These are phyloP conservation scores for Priceomyces carsonii DNA, from an alignment of 805 yeast genomes.

Conservation along the genomic window DNA sequence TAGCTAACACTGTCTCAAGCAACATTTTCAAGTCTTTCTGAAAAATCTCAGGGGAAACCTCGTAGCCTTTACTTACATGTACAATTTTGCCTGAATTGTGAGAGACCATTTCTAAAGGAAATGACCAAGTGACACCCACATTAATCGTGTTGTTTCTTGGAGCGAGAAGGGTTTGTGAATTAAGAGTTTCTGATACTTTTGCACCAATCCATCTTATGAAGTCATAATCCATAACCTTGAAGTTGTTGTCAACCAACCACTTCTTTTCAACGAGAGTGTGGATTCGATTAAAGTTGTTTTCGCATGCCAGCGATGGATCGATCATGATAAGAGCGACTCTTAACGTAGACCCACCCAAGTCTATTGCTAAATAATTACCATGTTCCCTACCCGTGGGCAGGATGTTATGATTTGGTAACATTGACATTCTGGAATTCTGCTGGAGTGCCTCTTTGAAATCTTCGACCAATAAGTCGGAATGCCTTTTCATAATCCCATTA, in stretches of 20 bases:
- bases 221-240: slow-evolving; percentile 37
- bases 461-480: slow-evolving; percentile 19
- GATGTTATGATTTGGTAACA: slow-evolving; percentile 43
- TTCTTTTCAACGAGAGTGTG: slow-evolving; percentile 28
- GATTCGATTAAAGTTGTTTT: slow-evolving; percentile 22
- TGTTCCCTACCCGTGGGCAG: slow-evolving; percentile 36
- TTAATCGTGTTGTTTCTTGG: slow-evolving; percentile 18
- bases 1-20: slow-evolving; percentile 33
- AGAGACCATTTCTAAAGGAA: slow-evolving; percentile 47
- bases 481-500: slow-evolving; percentile 9
- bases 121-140: slow-evolving; percentile 58
- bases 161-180: slow-evolving; percentile 16
- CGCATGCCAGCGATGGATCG: slow-evolving; percentile 13
- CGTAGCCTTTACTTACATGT: slow-evolving; percentile 64
- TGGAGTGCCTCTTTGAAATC: slow-evolving; percentile 32
- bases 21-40: slow-evolving; percentile 40
- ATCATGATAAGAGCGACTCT: slow-evolving; percentile 42
- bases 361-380: slow-evolving; percentile 48
- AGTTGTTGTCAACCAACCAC: slow-evolving; percentile 40
- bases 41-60: slow-evolving; percentile 41
- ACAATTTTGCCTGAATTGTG: slow-evolving; percentile 47
- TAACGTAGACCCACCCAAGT: slow-evolving; percentile 58
- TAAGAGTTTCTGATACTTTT: slow-evolving; percentile 29
- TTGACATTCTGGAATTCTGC: slow-evolving; percentile 28
- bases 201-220: slow-evolving; percentile 48